phyloP scores from a whole-genome alignment of 371 early-diverging fungal species.

The Circinella minor region DNA sequence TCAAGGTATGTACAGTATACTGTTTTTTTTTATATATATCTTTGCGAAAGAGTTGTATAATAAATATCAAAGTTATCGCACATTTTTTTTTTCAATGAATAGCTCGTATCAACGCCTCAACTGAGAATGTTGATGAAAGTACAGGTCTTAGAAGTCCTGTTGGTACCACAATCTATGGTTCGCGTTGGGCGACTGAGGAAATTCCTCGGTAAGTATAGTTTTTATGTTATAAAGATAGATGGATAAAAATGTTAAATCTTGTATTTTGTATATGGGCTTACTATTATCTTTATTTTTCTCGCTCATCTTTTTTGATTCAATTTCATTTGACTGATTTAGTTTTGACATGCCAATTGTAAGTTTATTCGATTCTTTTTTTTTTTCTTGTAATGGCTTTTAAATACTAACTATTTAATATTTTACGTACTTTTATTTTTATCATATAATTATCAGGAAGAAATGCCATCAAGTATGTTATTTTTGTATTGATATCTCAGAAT shows the following conservation, averaged over 20 bases:
- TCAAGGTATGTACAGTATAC: not conserved
- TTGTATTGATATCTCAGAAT: too few species aligned
- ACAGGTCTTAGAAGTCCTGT: constrained; percentile 9
- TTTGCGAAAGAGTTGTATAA: too few species aligned
- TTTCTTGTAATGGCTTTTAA: too few species aligned
- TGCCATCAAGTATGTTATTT: constrained; percentile 45
- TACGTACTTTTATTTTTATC: too few species aligned
- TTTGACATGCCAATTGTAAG: constrained; percentile 50
- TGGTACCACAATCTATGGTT: constrained; percentile 46
- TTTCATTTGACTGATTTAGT: constrained; percentile 11
- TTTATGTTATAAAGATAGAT: too few species aligned
- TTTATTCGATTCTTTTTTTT: not conserved
- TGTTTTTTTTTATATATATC: not conserved
- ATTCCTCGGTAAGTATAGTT: constrained; percentile 40
- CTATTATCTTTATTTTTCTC: not conserved
- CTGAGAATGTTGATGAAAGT: constrained; percentile 21
- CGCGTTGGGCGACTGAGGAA: constrained; percentile 48
- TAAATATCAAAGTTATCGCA: not conserved
- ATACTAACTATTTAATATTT: too few species aligned
- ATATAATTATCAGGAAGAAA: constrained; percentile 32
- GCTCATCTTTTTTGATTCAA: not conserved
- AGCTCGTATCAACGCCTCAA: constrained; percentile 5
- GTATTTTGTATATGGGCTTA: not conserved
- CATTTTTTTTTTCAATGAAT: not conserved
- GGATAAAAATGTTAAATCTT: too few species aligned